These are phyloP conservation scores for Pseudogymnoascus pannorum DNA, from an alignment of 2,329 filamentous ascomycete species.

Conservation along the genomic window DNA sequence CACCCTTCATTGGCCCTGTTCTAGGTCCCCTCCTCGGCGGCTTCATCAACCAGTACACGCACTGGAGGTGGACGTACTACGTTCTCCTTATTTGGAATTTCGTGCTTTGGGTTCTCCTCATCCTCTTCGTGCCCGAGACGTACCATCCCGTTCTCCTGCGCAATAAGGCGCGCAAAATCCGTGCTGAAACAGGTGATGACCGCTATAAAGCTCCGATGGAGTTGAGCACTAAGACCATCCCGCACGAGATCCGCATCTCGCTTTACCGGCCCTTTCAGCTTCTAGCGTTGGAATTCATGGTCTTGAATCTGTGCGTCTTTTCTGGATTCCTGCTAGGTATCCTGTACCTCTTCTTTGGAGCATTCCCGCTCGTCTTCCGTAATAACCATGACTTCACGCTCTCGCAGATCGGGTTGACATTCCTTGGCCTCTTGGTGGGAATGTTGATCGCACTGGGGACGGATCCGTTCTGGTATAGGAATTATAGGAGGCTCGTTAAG, in stretches of 20 bases:
- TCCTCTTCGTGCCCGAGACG: constrained; percentile 76
- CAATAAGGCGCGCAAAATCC: constrained; percentile 61
- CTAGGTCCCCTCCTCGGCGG: constrained; percentile 61
- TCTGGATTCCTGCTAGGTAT: constrained; percentile 81
- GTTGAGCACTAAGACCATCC: constrained; percentile 60
- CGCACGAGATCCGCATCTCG: constrained; percentile 49
- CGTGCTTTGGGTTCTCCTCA: constrained; percentile 54
- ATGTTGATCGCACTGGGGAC: constrained; percentile 57
- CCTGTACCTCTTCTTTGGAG: constrained; percentile 85
- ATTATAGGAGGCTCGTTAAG: constrained; percentile 50
- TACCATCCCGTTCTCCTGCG: constrained; percentile 71
- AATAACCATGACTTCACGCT: constrained; percentile 68
- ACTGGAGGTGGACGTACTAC: constrained; percentile 82
- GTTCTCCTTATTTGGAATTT: constrained; percentile 75
- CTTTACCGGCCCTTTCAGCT: constrained; percentile 64
- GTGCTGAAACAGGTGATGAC: constrained; percentile 70
- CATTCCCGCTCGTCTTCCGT: constrained; percentile 73
- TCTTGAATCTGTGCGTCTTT: constrained; percentile 70
- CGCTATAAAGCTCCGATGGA: constrained; percentile 74
- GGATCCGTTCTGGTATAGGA: constrained; percentile 59
- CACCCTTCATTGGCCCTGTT: constrained; percentile 56
- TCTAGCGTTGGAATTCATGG: constrained; percentile 78
- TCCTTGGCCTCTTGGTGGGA: constrained; percentile 63
- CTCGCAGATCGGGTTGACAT: constrained; percentile 73
- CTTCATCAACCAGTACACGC: constrained; percentile 69